Conservation (phyloP, 306 rosid species). For the Quercus robur region DNA sequence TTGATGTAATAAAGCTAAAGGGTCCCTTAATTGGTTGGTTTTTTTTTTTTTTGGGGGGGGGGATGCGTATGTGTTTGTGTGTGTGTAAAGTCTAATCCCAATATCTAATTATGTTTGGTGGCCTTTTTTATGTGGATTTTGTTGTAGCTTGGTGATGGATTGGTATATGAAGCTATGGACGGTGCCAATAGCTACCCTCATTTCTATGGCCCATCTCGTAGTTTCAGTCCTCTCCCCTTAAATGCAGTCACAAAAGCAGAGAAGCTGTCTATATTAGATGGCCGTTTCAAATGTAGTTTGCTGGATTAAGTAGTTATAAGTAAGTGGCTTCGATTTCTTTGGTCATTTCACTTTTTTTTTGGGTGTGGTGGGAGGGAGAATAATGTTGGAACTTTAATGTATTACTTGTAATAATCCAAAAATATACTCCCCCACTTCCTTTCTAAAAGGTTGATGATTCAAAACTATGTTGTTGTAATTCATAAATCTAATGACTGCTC, state of each 20-base stretch:
- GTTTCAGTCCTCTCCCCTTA: constrained; percentile 62
- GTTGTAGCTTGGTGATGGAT: constrained; percentile 80
- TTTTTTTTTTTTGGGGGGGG: not conserved
- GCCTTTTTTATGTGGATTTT: not conserved
- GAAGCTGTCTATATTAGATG: constrained; percentile 54
- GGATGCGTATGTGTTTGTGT: too few relatives aligned
- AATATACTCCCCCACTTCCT: too few relatives aligned
- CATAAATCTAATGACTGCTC: not conserved
- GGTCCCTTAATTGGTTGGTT: not conserved
- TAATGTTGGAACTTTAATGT: not conserved
- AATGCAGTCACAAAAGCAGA: constrained; percentile 66
- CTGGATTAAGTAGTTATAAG: constrained; percentile 31
- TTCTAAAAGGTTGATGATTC: too few relatives aligned
- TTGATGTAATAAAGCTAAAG: not conserved
- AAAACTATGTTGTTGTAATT: not conserved
- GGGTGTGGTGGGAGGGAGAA: not conserved
- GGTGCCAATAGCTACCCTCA: constrained; percentile 77
- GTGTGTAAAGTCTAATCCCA: not conserved
- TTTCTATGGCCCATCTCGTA: constrained; percentile 79
- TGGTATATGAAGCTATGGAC: constrained; percentile 74
- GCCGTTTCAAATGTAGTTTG: constrained; percentile 61
- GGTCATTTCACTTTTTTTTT: not conserved
- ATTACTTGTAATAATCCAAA: not conserved
- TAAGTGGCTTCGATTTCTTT: not conserved
- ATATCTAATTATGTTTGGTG: not conserved